phyloP scores from a whole-genome alignment of 768 basidiomycete species.

The Tylopilus sp. region DNA sequence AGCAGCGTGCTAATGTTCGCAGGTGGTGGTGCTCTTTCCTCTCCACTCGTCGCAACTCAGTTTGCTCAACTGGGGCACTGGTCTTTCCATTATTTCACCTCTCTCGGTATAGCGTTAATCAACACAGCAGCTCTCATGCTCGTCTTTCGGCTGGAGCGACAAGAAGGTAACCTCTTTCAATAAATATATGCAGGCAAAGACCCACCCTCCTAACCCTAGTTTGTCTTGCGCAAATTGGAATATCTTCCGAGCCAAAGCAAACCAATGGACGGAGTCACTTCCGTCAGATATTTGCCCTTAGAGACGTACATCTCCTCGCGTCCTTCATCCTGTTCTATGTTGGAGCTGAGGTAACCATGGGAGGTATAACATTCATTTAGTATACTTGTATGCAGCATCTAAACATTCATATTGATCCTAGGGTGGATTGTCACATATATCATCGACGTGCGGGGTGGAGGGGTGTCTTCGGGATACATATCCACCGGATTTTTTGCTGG shows the following conservation, averaged over 20 bases:
- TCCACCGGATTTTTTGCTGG: conserved; percentile 16
- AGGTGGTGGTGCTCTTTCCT: conserved; percentile 47
- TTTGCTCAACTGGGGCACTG: conserved; percentile 39
- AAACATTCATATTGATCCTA: conserved; percentile 11
- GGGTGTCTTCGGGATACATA: conserved; percentile 45
- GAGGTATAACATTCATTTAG: conserved; percentile 29
- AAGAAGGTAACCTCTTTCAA: background rate
- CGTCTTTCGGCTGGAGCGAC: conserved; percentile 48
- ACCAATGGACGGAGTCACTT: conserved; percentile 34
- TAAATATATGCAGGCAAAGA: background rate
- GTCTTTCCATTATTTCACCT: conserved; percentile 44
- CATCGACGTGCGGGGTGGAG: conserved; percentile 41
- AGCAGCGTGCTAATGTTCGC: background rate
- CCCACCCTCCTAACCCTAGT: background rate
- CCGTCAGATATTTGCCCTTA: conserved; percentile 42
- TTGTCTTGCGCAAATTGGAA: background rate
- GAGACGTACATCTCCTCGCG: conserved; percentile 44
- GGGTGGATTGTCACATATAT: conserved; percentile 70
- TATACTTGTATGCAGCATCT: background rate
- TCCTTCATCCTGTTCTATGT: conserved; percentile 45
- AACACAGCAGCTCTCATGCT: conserved; percentile 51
- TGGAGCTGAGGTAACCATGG: conserved; percentile 38
- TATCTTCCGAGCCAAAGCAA: conserved; percentile 27
- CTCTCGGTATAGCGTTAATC: conserved; percentile 59
- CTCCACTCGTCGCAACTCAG: conserved; percentile 54